phyloP scores from a whole-genome alignment of 2,329 filamentous ascomycete species.

The Nannizziopsis barbatae region DNA sequence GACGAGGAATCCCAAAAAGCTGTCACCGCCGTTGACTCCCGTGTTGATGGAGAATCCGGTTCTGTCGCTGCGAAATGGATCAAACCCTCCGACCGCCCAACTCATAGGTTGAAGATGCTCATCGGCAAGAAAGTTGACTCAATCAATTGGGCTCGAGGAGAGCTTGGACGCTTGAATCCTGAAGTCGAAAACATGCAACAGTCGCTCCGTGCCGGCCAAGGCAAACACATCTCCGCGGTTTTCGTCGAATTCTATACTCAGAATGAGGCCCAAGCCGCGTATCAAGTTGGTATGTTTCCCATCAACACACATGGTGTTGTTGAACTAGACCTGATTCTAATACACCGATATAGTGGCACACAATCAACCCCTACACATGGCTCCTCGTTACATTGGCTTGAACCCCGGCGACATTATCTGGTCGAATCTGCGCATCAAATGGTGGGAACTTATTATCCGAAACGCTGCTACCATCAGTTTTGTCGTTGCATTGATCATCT shows the following conservation, averaged over 20 bases:
- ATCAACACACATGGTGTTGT: background rate
- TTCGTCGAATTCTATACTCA: conserved; percentile 86
- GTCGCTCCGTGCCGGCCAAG: conserved; percentile 54
- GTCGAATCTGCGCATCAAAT: conserved; percentile 69
- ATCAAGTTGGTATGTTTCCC: conserved; percentile 48
- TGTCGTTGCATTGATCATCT: conserved; percentile 67
- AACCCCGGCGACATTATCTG: conserved; percentile 75
- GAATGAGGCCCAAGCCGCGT: conserved; percentile 73
- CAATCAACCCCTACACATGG: conserved; percentile 77
- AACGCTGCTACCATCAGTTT: conserved; percentile 59
- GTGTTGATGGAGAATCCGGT: conserved; percentile 56
- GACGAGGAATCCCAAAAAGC: conserved; percentile 24
- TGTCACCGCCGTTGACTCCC: conserved; percentile 32
- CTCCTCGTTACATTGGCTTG: conserved; percentile 72
- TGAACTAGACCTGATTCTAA: background rate
- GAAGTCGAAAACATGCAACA: conserved; percentile 58
- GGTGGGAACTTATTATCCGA: conserved; percentile 74
- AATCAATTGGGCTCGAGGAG: conserved; percentile 74
- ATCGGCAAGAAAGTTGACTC: conserved; percentile 87
- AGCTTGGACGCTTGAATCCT: conserved; percentile 64
- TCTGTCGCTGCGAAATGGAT: conserved; percentile 36
- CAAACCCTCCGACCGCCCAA: conserved; percentile 59
- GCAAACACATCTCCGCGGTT: conserved; percentile 58
- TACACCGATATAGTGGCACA: conserved; percentile 50
- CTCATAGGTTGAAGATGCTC: conserved; percentile 59